phyloP scores from a whole-genome alignment of 2,329 filamentous ascomycete species.

The Endocalyx cinctus region DNA sequence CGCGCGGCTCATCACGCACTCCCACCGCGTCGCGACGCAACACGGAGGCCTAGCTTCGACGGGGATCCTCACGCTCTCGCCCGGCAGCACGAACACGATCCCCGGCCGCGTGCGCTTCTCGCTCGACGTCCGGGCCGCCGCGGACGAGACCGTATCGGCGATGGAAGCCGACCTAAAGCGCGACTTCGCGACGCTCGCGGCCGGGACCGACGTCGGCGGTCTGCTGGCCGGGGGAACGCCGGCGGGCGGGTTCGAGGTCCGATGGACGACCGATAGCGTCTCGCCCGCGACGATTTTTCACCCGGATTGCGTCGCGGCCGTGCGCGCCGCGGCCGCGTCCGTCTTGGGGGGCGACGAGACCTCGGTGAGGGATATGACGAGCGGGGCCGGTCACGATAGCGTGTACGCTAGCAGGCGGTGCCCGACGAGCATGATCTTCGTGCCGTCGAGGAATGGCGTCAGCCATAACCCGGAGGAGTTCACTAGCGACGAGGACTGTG shows the following conservation, averaged over 20 bases:
- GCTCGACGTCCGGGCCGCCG: conserved; percentile 59
- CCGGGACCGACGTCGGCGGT: conserved; percentile 47
- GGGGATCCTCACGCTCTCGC: conserved; percentile 62
- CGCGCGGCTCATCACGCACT: conserved; percentile 62
- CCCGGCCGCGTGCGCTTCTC: conserved; percentile 63
- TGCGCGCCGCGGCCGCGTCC: conserved; percentile 54
- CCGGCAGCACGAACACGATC: conserved; percentile 70
- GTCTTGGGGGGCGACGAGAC: conserved; percentile 50
- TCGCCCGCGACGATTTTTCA: conserved; percentile 62
- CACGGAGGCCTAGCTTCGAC: conserved; percentile 62
- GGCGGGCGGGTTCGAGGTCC: conserved; percentile 16
- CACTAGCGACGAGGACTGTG: conserved; percentile 53
- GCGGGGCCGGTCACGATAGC: conserved; percentile 43
- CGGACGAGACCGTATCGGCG: conserved; percentile 50
- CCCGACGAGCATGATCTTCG: conserved; percentile 64
- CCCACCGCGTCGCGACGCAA: conserved; percentile 56
- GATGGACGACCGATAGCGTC: conserved; percentile 57
- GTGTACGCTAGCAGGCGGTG: conserved; percentile 55
- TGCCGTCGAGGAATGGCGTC: conserved; percentile 58
- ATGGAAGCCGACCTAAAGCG: conserved; percentile 52
- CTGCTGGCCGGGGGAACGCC: conserved; percentile 30
- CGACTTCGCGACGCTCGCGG: conserved; percentile 57
- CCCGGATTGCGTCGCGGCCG: conserved; percentile 60
- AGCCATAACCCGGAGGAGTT: conserved; percentile 63
- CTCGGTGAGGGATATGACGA: conserved; percentile 32